Conservation (phyloP, 1,139 yeast genomes). For the Taphrina deformans region DNA sequence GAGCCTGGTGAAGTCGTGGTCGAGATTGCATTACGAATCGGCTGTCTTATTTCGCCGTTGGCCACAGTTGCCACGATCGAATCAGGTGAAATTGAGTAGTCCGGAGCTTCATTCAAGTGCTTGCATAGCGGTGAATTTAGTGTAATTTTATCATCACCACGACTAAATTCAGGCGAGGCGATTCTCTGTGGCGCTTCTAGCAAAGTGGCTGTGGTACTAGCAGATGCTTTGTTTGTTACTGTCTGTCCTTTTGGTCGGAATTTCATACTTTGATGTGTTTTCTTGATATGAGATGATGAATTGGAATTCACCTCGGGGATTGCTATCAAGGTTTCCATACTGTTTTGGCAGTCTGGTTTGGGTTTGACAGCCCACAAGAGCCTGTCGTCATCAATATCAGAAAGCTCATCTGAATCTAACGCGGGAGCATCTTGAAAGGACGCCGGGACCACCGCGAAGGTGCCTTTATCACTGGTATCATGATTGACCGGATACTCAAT, state of each 20-base stretch:
- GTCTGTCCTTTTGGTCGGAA: background rate
- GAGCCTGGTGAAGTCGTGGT: background rate
- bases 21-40: background rate
- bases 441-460: background rate
- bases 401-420: conserved; percentile 48
- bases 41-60: background rate
- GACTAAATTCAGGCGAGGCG: conserved; percentile 20
- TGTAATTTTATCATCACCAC: conserved; percentile 16
- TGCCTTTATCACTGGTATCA: background rate
- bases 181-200: background rate
- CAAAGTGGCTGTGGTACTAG: background rate
- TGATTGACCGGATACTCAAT: background rate
- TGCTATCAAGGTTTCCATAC: background rate
- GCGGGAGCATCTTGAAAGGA: conserved; percentile 65
- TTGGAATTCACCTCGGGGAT: background rate
- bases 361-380: conserved; percentile 64
- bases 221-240: background rate
- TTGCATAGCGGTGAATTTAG: conserved; percentile 9
- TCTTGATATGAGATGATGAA: background rate
- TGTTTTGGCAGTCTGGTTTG: conserved; percentile 36
- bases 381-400: conserved; percentile 49
- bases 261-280: conserved; percentile 18
- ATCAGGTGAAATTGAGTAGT: background rate
- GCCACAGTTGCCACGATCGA: background rate
- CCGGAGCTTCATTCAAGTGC: background rate